Percentiles rank a stretch among this genome's conserved stretches.
These are phyloP conservation scores for Asterella californica DNA, from an alignment of 225 moss, liverwort and hornwort species.

Conservation along the genomic window DNA sequence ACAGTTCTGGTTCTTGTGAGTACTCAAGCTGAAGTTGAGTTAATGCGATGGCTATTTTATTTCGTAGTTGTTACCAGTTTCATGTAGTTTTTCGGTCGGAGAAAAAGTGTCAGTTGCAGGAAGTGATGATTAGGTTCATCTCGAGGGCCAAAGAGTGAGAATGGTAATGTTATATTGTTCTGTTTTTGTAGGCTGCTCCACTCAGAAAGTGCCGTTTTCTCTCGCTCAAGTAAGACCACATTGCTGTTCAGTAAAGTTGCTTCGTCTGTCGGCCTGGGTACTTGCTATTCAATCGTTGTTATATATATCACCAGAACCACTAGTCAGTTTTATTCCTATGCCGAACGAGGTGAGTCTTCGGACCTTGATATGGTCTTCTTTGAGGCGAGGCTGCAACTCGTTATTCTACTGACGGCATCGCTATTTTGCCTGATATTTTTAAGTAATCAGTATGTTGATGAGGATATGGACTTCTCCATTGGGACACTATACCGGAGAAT, in stretches of 20 bases:
- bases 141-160: background rate
- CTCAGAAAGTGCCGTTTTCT: slow-evolving; percentile 35
- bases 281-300: slow-evolving; percentile 49
- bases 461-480: slow-evolving; percentile 17
- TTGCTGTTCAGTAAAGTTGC: slow-evolving; percentile 41
- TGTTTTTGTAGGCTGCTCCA: slow-evolving; percentile 38
- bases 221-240: slow-evolving; percentile 31
- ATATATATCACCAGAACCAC: slow-evolving; percentile 48
- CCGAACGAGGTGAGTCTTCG: slow-evolving; percentile 36
- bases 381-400: slow-evolving; percentile 48
- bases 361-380: slow-evolving; percentile 52
- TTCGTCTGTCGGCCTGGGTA: slow-evolving; percentile 45
- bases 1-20: slow-evolving; percentile 51
- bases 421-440: slow-evolving; percentile 41
- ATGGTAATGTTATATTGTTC: background rate
- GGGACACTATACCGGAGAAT: slow-evolving; percentile 17
- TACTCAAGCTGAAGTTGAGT: background rate
- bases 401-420: slow-evolving; percentile 40
- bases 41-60: background rate
- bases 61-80: background rate
- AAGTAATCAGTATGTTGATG: slow-evolving; percentile 27
- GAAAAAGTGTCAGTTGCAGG: background rate
- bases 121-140: too few species aligned
- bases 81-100: background rate
- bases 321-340: slow-evolving; percentile 41